These are phyloP conservation scores for Udeniomyces megalosporus DNA, from an alignment of 768 basidiomycete genomes.

Conservation along the genomic window DNA sequence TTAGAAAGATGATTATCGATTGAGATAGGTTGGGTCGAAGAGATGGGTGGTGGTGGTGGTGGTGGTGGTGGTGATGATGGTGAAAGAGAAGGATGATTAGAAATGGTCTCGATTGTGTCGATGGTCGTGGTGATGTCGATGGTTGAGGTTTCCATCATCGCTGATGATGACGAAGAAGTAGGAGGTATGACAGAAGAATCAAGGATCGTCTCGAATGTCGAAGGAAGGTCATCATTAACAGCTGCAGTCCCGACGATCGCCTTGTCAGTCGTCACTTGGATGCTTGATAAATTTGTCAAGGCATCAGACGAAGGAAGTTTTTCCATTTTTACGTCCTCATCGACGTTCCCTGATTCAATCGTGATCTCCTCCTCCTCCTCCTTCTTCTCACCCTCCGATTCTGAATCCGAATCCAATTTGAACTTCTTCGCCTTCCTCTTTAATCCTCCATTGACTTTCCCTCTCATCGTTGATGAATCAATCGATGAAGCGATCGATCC, in stretches of 20 bases:
- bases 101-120: background rate
- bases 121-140: background rate
- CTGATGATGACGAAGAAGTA: too few relatives aligned
- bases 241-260: too few relatives aligned
- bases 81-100: background rate
- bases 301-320: background rate
- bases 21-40: too few relatives aligned
- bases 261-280: too few relatives aligned
- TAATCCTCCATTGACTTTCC: background rate
- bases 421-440: constrained; percentile 1
- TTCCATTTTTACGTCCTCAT: background rate
- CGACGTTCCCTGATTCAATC: background rate
- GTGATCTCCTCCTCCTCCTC: background rate
- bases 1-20: too few relatives aligned
- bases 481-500: background rate
- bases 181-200: too few relatives aligned
- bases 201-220: too few relatives aligned
- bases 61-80: background rate
- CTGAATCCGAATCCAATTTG: constrained; percentile 10
- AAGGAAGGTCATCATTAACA: too few relatives aligned
- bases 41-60: background rate
- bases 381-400: background rate
- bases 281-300: too few relatives aligned
- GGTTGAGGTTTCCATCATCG: background rate
- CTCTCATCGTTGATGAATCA: background rate